Evolutionary conservation across 345 rosid genomes (phyloP), one percentile per base, ranked within the genome.

Genomic region (Acer yangbiense): DNA sequence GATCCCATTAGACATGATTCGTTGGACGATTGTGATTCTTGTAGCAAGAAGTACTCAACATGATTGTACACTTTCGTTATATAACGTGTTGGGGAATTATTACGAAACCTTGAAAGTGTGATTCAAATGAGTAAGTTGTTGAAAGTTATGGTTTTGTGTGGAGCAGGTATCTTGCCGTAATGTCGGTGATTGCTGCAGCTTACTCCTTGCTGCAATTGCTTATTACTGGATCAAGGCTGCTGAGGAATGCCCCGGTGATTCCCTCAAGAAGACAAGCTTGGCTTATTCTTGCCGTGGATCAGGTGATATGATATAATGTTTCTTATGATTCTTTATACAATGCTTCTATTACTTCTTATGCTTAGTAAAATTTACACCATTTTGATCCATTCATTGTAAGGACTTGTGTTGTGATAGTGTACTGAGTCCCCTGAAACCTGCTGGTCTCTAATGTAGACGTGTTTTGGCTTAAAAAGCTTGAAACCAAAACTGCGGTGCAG

Each of bases 221-320:
- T 13, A 69, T 89, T n/a, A 80, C 84, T 72, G 69, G 74, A 62
- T 75, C 88, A 60, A 89, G 91, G 78, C 78, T 95, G 60, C 76
- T 90, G 64, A 83, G 75, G 52, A 86, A 87, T 68, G 85, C 88
- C 65, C 83, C 94, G 1, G 76, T 82, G 35, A 83, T 90, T 55
- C 79, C 90, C 58, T 89, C 98, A 2, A 82, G 86, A 82, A 87
- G 50, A 73, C 90, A 90, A 81, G 93, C 90, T n/a, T 93, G 99
- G 98, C 78, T 95, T 46, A n/a, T 84, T 70, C 87, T 95, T 76
- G 92, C 90, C 14, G 89, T 74, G 9, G 98, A 95, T 84, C 98
- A 95, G 97, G 97, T 94, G 81, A 66, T 35, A 9, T 41, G 46
- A 12, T 9, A 4, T 17, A 17, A 52, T 5, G 23, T 54, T 52